phyloP scores from a whole-genome alignment of 2,329 filamentous ascomycete genomes.

The Nigrograna mackinnonii region DNA sequence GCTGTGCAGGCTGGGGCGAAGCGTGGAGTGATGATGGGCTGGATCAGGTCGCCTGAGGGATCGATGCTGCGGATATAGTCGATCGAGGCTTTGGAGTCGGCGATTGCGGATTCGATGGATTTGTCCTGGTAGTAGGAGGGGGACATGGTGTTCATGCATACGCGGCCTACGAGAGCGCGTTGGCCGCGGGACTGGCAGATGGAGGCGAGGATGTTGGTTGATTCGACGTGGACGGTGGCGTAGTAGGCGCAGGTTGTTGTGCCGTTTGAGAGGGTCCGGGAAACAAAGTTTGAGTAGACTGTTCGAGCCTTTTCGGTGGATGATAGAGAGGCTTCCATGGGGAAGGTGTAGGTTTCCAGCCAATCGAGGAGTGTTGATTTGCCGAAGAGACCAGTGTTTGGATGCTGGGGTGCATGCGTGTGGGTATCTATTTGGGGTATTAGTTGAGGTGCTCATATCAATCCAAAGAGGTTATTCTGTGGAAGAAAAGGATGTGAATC shows the following conservation, averaged over 20 bases:
- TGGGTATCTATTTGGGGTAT: conserved; percentile 95
- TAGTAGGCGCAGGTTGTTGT: conserved; percentile 96
- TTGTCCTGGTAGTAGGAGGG: conserved; percentile 82
- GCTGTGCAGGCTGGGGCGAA: conserved; percentile 62
- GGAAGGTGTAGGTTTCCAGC: conserved; percentile 94
- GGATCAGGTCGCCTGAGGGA: conserved; percentile 65
- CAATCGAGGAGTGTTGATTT: conserved; percentile 91
- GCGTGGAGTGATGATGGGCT: conserved; percentile 76
- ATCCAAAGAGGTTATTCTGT: neutral
- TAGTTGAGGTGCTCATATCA: neutral
- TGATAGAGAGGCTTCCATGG: conserved; percentile 78
- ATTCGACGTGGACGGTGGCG: conserved; percentile 81
- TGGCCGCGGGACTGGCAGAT: conserved; percentile 82
- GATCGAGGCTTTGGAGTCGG: conserved; percentile 46
- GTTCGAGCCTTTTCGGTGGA: conserved; percentile 64
- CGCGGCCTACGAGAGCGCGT: conserved; percentile 85
- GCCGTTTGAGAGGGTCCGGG: conserved; percentile 81
- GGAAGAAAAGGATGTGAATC: neutral
- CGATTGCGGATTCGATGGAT: conserved; percentile 64
- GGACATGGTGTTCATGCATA: conserved; percentile 86
- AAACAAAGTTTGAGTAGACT: conserved; percentile 79
- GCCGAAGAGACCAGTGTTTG: conserved; percentile 92
- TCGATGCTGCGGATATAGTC: conserved; percentile 69
- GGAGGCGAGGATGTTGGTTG: conserved; percentile 89
- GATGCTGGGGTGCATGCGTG: conserved; percentile 92